A percentile compares a stretch with the other conserved stretches of the same genome.
These are phyloP conservation scores for Helenozyma baotianmanensis DNA, from an alignment of 805 yeast species.

Conservation along the genomic window DNA sequence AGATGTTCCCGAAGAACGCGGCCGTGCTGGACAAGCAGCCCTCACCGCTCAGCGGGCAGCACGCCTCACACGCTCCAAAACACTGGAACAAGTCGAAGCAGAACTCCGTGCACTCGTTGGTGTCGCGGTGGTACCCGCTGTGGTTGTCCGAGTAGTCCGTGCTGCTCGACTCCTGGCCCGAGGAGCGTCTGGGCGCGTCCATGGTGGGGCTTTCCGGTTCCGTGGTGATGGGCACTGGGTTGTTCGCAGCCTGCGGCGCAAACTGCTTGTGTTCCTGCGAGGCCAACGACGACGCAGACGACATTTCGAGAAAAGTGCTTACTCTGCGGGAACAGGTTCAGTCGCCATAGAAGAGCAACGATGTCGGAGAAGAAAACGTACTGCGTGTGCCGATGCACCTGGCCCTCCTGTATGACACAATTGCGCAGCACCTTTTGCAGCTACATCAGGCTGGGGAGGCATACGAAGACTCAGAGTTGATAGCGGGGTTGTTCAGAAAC, in stretches of 20 bases:
- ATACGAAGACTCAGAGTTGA: no score
- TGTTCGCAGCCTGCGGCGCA: conserved; percentile 6
- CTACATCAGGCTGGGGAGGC: no score
- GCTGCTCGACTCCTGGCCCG: conserved; percentile 6
- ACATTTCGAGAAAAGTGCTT: no score
- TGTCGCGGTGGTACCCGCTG: conserved; percentile 35
- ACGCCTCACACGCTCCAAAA: conserved; percentile 36
- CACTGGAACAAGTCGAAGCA: conserved; percentile 34
- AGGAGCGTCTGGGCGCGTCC: conserved; percentile 7
- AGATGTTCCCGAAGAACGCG: conserved; percentile 32
- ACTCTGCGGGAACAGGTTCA: no score
- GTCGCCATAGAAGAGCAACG: no score
- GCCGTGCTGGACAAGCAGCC: conserved; percentile 36
- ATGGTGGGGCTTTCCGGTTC: conserved; percentile 14
- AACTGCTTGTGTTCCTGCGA: conserved; percentile 5
- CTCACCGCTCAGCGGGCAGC: conserved; percentile 40
- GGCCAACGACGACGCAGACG: not conserved
- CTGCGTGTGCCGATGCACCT: no score
- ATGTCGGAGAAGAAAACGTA: no score
- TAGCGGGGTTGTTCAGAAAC: no score
- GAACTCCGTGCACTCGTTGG: conserved; percentile 40
- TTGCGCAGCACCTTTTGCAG: no score
- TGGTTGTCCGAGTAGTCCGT: conserved; percentile 10
- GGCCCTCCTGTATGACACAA: no score
- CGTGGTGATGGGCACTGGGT: conserved; percentile 7